Conservation (phyloP, 2,329 filamentous ascomycete genomes). For the Truncatella angustata region DNA sequence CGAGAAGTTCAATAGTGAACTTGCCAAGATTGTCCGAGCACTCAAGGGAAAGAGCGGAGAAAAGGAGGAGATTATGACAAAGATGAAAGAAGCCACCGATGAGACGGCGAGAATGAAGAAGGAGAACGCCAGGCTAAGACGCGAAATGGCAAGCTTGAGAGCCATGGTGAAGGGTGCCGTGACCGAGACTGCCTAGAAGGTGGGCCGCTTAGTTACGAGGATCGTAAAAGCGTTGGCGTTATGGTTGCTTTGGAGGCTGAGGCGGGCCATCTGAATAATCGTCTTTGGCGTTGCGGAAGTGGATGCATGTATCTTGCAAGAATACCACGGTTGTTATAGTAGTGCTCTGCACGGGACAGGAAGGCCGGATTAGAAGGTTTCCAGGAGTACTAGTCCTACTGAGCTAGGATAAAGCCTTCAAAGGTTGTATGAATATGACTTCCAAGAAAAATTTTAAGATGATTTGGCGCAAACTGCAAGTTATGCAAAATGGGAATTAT, state of each 20-base stretch:
- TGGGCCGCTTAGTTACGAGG: slow-evolving; percentile 2
- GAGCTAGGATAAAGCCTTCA: too few relatives aligned
- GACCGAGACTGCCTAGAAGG: slow-evolving; percentile 10
- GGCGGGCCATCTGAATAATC: background rate
- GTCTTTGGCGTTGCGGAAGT: background rate
- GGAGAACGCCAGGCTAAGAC: slow-evolving; percentile 79
- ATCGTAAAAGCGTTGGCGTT: slow-evolving; percentile 1
- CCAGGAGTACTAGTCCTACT: too few relatives aligned
- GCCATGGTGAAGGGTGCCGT: slow-evolving; percentile 47
- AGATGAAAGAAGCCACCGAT: slow-evolving; percentile 71
- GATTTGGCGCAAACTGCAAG: too few relatives aligned
- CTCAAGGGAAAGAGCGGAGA: slow-evolving; percentile 71
- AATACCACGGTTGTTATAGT: too few relatives aligned
- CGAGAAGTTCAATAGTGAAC: slow-evolving; percentile 86
- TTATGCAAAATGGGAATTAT: too few relatives aligned
- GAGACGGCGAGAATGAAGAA: slow-evolving; percentile 76
- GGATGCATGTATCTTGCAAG: background rate
- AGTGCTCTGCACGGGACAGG: too few relatives aligned
- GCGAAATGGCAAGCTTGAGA: slow-evolving; percentile 73
- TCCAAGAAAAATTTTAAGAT: too few relatives aligned
- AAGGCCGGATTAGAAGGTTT: too few relatives aligned
- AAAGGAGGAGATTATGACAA: slow-evolving; percentile 71
- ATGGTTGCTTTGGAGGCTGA: slow-evolving; percentile 3
- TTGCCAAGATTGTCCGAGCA: slow-evolving; percentile 77
- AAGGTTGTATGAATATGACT: too few relatives aligned